Evolutionary conservation across 768 basidiomycete species (phyloP), one percentile per base, ranked within the genome.

Genomic region (Rubroboletus pulcherrimus): DNA sequence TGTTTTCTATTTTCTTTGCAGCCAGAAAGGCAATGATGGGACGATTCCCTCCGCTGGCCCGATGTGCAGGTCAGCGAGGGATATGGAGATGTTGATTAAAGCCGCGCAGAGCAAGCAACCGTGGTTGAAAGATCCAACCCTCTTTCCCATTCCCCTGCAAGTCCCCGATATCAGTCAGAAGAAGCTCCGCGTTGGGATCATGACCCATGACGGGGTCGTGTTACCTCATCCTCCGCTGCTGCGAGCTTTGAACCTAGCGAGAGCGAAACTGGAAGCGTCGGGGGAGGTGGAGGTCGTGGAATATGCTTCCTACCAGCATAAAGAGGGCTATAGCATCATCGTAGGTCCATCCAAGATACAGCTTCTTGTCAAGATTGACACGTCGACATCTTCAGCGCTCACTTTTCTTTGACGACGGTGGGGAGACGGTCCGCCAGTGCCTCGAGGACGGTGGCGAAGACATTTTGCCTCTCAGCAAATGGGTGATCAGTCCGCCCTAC

Each of bases 321-420:
- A 67, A 34, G 68, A 69, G 19, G 71, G 70, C 21, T 70, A 52
- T 58, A 61, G 58, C 15, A 67, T 78, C 51, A 68, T 74, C 35
- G 64, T 65, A 52, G 47, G 74, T 56, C 26, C 3, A 9, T 14
- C 40, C 19, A 11, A 15, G 9, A 6, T 10, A 15, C 8, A 15
- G 1, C 1, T 29, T 33, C 14, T 4, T 21, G 17, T 15, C 5
- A 21, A 7, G 8, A 11, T 40, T 39, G 14, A 49, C 15, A 6
- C 1, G 17, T 46, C 0, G 33, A 0, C 43, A 7, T 34, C 26
- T 2, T 26, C 43, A 78, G 77, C 66, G 66, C 33, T 58, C 66
- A 38, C 63, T 77, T 8, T 78, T 71, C 44, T 75, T 74, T 47
- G 62, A 70, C 9, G 77, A 78, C 37, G 76, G 73, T 15, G 78